Evolutionary conservation across 23 red algal genomes (phyloP).

Genomic region (Gracilaria domingensis): DNA sequence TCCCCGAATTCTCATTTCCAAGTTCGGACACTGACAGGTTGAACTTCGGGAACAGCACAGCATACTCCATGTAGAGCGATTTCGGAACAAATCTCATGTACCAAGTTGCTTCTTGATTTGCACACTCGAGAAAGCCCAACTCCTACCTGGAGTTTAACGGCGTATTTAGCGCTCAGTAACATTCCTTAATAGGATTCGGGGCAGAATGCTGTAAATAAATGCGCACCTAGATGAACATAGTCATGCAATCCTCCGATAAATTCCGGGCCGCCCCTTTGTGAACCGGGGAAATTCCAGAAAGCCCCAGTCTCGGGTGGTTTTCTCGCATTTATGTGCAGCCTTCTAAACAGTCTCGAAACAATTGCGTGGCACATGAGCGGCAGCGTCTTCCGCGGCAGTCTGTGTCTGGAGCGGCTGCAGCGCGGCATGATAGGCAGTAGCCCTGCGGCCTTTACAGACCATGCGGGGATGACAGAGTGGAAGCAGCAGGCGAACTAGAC

Average conservation of each 20-base stretch:
- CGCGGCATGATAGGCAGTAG: background rate
- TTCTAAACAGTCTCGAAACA: conserved; percentile 56
- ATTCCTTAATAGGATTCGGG: conserved; percentile 49
- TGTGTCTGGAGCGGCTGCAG: too few relatives aligned
- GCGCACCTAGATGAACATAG: conserved; percentile 65
- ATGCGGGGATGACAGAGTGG: background rate
- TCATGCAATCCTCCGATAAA: conserved; percentile 49
- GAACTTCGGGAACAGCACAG: conserved; percentile 89
- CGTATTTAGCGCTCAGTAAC: conserved; percentile 16
- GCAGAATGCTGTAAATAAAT: conserved; percentile 64
- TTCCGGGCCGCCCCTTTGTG: conserved; percentile 32
- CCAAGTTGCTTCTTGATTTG: conserved; percentile 98
- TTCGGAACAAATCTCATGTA: conserved; percentile 99
- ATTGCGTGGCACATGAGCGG: background rate
- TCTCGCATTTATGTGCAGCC: conserved; percentile 82
- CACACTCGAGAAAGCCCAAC: conserved; percentile 93
- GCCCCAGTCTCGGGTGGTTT: conserved; percentile 92
- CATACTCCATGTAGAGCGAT: conserved; percentile 93
- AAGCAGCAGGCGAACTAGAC: background rate
- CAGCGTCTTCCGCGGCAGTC: background rate
- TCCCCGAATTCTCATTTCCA: conserved; percentile 64
- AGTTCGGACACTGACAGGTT: conserved; percentile 83
- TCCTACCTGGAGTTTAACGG: conserved; percentile 82
- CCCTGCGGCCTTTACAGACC: background rate
- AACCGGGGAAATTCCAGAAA: conserved; percentile 93